Evolutionary conservation across 2,329 filamentous ascomycete species (phyloP).

Genomic region (Claviceps citrina): DNA sequence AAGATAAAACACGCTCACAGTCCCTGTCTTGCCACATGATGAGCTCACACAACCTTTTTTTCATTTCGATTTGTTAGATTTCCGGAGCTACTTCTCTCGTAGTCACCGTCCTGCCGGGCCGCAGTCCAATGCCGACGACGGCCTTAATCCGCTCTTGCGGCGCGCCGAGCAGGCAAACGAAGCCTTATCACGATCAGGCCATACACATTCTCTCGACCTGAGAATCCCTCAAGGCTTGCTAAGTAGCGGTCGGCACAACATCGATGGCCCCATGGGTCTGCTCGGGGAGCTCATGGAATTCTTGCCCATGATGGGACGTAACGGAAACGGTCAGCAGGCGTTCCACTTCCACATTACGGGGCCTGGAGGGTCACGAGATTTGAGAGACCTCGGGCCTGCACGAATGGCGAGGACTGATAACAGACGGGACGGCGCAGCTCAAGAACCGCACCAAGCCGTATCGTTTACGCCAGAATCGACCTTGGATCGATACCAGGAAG

Average conservation of each 20-base stretch:
- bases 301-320: conserved; percentile 30
- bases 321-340: conserved; percentile 32
- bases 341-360: conserved; percentile 46
- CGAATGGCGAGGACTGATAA: conserved; percentile 31
- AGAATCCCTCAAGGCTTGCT: conserved; percentile 33
- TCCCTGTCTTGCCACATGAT: neutral
- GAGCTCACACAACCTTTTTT: neutral
- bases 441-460: conserved; percentile 59
- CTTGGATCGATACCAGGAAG: conserved; percentile 69
- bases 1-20: conserved; percentile 15
- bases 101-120: conserved; percentile 38
- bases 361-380: conserved; percentile 30
- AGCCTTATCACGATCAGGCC: conserved; percentile 29
- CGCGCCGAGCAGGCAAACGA: conserved; percentile 35
- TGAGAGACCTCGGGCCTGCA: conserved; percentile 31
- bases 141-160: conserved; percentile 72
- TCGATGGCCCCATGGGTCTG: conserved; percentile 38
- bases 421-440: conserved; percentile 30
- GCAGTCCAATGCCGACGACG: conserved; percentile 55
- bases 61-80: conserved; percentile 19
- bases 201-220: conserved; percentile 39
- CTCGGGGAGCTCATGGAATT: conserved; percentile 42
- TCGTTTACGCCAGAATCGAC: conserved; percentile 61
- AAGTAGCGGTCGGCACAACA: conserved; percentile 20
- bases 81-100: conserved; percentile 34